A percentile compares a stretch with the other conserved stretches of the same genome.
Conservation (phyloP, 202 grass and related monocot species). For the Schoenoplectus tabernaemontani region DNA sequence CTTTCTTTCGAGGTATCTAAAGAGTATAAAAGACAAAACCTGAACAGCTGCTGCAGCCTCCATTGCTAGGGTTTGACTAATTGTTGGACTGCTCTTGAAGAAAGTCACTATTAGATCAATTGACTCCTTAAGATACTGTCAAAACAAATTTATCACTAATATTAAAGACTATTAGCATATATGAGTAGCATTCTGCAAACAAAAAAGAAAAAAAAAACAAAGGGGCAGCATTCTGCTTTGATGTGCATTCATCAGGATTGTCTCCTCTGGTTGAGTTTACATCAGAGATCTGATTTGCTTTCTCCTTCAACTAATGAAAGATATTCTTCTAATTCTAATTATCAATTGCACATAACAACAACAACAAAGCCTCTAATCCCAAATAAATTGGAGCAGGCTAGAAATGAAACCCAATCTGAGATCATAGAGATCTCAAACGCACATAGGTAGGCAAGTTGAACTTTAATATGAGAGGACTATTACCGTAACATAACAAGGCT, state of each 20-base stretch:
- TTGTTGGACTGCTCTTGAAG: constrained; percentile 83
- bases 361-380: too few relatives aligned
- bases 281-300: neutral
- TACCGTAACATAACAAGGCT: constrained; percentile 96
- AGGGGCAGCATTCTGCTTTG: neutral
- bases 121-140: constrained; percentile 85
- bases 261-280: neutral
- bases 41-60: constrained; percentile 94
- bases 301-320: neutral
- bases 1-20: neutral
- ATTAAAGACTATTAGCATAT: constrained; percentile 20
- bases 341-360: too few relatives aligned
- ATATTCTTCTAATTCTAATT: neutral
- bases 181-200: neutral
- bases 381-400: too few relatives aligned
- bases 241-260: neutral
- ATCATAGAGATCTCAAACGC: too few relatives aligned
- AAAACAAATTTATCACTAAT: constrained; percentile 25
- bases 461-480: constrained; percentile 19
- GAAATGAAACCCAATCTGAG: too few relatives aligned
- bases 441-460: neutral
- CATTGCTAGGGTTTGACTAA: constrained; percentile 81
- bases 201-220: neutral
- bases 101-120: constrained; percentile 78
- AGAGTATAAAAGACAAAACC: constrained; percentile 29